A percentile compares a stretch with the other conserved stretches of the same genome.
Conservation (phyloP, 257 asterid genomes). For the Prunella vulgaris region DNA sequence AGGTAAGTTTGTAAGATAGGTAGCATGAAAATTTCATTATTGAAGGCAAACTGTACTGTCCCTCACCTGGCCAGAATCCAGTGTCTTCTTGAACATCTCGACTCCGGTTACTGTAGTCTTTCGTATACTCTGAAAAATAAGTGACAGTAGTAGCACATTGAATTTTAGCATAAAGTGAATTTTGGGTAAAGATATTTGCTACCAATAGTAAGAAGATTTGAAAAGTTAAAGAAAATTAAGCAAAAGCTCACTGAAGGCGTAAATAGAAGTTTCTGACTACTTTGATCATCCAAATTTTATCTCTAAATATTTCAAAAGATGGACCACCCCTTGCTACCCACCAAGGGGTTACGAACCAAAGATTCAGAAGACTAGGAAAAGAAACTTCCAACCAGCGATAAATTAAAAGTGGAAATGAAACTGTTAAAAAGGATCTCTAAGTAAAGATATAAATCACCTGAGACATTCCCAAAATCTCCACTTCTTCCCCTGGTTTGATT, state of each 20-base stretch:
- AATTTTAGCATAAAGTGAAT: background rate
- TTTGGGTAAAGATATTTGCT: background rate
- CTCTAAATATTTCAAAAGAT: background rate
- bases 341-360: too few species aligned
- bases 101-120: conserved; percentile 91
- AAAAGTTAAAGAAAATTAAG: background rate
- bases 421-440: background rate
- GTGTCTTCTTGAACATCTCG: conserved; percentile 90
- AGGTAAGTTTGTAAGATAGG: background rate
- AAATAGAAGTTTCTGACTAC: background rate
- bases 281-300: background rate
- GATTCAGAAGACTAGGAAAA: background rate
- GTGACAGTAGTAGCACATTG: background rate
- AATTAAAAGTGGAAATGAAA: background rate
- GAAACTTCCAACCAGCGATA: background rate
- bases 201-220: background rate
- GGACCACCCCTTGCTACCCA: background rate
- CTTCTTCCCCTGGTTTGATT: conserved; percentile 85
- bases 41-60: background rate
- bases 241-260: background rate
- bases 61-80: conserved; percentile 78
- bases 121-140: conserved; percentile 43
- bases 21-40: background rate
- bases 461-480: conserved; percentile 75
- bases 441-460: conserved; percentile 37